Conservation (phyloP, 176 grass and related monocot genomes). For the Avena insularis region DNA sequence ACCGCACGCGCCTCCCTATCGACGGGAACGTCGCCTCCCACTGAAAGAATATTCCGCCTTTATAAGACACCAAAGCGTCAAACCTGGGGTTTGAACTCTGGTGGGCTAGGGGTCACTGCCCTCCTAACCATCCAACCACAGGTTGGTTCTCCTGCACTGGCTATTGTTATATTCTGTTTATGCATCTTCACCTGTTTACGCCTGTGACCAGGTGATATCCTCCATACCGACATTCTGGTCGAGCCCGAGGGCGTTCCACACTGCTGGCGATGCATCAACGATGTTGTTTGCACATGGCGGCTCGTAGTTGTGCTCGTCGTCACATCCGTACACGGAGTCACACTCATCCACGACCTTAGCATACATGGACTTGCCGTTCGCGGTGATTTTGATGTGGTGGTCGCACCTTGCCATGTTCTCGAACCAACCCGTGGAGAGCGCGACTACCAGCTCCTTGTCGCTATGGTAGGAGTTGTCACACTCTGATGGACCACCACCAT, state of each 20-base stretch:
- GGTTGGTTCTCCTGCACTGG: too few species aligned
- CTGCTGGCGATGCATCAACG: conserved; percentile 47
- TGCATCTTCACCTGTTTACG: neutral
- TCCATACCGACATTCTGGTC: conserved; percentile 30
- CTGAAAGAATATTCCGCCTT: too few species aligned
- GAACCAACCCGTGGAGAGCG: conserved; percentile 64
- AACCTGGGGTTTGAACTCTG: too few species aligned
- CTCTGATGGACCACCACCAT: conserved; percentile 42
- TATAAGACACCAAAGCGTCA: too few species aligned
- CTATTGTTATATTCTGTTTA: neutral
- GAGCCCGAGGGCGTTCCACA: conserved; percentile 57
- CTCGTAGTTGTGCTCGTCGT: conserved; percentile 50
- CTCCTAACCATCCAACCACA: too few species aligned
- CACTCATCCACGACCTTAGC: conserved; percentile 74
- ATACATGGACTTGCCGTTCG: conserved; percentile 28
- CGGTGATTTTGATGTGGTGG: conserved; percentile 51
- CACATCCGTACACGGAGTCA: conserved; percentile 66
- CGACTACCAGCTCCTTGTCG: conserved; percentile 52
- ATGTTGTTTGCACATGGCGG: conserved; percentile 49
- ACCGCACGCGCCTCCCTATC: too few species aligned
- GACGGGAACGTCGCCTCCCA: too few species aligned
- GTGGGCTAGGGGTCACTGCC: too few species aligned
- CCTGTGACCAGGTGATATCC: conserved; percentile 46
- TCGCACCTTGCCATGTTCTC: conserved; percentile 31
- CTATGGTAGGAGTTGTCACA: conserved; percentile 56